Conservation (phyloP, 768 basidiomycete genomes). For the Kwoniella europaea region DNA sequence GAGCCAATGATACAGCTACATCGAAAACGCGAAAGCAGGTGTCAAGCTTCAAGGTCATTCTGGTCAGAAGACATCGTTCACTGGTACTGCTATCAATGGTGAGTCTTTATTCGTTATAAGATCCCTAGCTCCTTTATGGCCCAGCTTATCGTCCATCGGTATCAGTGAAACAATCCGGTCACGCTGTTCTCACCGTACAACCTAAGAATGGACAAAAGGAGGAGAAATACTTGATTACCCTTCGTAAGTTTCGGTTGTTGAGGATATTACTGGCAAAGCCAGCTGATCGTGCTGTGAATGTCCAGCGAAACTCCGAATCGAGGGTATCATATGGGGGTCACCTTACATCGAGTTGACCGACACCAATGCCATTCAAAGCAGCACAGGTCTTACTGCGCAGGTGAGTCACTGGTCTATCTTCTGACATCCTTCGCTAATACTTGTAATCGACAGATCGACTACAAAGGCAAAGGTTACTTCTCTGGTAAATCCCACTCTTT, state of each 20-base stretch:
- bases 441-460: constrained; percentile 67
- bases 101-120: constrained; percentile 3
- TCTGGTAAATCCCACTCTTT: constrained; percentile 89
- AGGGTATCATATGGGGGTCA: constrained; percentile 80
- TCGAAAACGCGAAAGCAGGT: constrained; percentile 78
- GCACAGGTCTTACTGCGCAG: constrained; percentile 67
- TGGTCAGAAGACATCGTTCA: constrained; percentile 95
- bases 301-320: constrained; percentile 77
- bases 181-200: constrained; percentile 77
- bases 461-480: constrained; percentile 96
- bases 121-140: background rate
- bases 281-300: no score
- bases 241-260: constrained; percentile 61
- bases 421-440: background rate
- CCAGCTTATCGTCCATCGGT: background rate
- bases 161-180: constrained; percentile 93
- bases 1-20: constrained; percentile 66
- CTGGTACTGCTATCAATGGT: constrained; percentile 64
- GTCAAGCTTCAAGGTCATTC: constrained; percentile 81
- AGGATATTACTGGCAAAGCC: no score
- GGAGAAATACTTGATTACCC: constrained; percentile 84
- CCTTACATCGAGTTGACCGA: constrained; percentile 92
- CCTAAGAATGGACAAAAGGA: constrained; percentile 63
- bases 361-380: constrained; percentile 74
- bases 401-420: constrained; percentile 54